Percentiles rank a stretch among this genome's conserved stretches.
Evolutionary conservation across 176 grass and related monocot species (phyloP).

Genomic region (Pontederia crassipes): DNA sequence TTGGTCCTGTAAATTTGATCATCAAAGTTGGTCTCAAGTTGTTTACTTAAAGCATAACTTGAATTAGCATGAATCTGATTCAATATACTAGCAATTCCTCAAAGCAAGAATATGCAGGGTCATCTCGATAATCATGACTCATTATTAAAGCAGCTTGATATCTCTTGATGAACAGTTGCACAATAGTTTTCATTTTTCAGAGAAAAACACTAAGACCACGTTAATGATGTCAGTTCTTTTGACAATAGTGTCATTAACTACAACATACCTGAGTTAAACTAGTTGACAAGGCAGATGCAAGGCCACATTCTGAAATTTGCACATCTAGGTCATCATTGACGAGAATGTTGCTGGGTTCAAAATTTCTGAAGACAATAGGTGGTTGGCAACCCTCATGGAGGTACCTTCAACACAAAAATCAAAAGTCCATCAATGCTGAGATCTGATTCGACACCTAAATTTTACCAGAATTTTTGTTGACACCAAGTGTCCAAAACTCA

Average conservation of each 20-base stretch:
- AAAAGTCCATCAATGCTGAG: neutral
- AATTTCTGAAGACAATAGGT: constrained; percentile 10
- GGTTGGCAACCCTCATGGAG: constrained; percentile 18
- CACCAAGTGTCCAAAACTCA: constrained; percentile 27
- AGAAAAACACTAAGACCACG: no score
- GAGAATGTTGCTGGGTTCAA: constrained; percentile 14
- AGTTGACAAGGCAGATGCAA: neutral
- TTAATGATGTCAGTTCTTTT: neutral
- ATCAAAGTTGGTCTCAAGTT: no score
- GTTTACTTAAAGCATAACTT: no score
- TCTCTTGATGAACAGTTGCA: no score
- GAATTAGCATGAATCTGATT: no score
- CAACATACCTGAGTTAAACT: constrained; percentile 5
- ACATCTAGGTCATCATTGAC: constrained; percentile 15
- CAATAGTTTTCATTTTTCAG: no score
- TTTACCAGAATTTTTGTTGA: neutral
- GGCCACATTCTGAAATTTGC: constrained; percentile 11
- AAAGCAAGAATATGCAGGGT: no score
- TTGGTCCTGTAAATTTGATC: no score
- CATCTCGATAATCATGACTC: no score
- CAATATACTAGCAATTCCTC: no score
- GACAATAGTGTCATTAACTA: neutral
- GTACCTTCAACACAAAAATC: constrained; percentile 9
- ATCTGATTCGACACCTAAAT: neutral
- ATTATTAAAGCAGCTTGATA: no score